These are phyloP conservation scores for Fragaria nilgerrensis DNA, from an alignment of 306 rosid genomes.

Conservation along the genomic window DNA sequence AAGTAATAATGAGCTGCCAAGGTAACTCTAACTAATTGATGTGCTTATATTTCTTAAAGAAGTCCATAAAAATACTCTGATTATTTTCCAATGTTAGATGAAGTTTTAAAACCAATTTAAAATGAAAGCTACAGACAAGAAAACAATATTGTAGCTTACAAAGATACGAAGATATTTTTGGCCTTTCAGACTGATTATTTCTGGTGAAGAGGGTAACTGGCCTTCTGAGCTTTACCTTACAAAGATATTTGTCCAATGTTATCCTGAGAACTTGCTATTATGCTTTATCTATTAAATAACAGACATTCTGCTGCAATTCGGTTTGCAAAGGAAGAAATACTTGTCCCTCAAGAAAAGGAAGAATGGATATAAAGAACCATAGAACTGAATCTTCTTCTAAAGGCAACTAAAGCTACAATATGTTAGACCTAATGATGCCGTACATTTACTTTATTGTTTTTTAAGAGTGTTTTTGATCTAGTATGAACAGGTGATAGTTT, in stretches of 20 bases:
- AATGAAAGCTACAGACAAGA: slow-evolving; percentile 17
- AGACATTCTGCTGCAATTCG: neutral
- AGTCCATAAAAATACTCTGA: neutral
- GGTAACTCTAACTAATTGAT: slow-evolving; percentile 41
- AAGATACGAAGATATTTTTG: too few species aligned
- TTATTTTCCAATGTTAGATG: neutral
- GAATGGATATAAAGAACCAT: neutral
- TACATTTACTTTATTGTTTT: neutral
- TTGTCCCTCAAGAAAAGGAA: neutral
- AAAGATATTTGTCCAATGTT: neutral
- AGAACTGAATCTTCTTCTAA: neutral
- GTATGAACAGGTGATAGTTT: neutral
- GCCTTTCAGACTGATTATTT: neutral
- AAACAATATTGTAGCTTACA: neutral
- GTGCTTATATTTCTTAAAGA: neutral
- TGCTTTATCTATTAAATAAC: neutral
- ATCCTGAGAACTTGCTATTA: neutral
- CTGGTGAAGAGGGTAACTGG: neutral
- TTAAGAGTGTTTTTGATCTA: neutral
- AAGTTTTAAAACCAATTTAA: neutral
- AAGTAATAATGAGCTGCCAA: slow-evolving; percentile 47
- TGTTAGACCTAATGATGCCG: neutral
- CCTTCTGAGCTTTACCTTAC: neutral
- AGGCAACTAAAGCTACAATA: neutral
- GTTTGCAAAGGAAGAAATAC: neutral